phyloP scores from a whole-genome alignment of 805 yeast species.

The Candida andamanensis region DNA sequence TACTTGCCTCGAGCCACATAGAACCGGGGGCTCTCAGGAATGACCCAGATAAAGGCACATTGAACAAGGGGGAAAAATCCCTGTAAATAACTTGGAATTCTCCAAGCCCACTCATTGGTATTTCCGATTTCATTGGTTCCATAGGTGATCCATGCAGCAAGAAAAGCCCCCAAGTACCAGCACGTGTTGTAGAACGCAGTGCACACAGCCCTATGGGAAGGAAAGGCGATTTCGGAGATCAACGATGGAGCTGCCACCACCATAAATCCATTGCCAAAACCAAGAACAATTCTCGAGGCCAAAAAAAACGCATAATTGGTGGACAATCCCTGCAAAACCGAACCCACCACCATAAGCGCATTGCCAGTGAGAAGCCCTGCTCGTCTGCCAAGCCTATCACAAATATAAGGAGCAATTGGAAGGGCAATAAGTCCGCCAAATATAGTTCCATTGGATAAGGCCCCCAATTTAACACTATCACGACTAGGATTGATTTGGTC shows the following conservation, averaged over 20 bases:
- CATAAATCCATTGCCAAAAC: slow-evolving; percentile 40
- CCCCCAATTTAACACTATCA: slow-evolving; percentile 29
- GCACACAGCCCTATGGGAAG: slow-evolving; percentile 36
- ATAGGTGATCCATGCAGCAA: slow-evolving; percentile 48
- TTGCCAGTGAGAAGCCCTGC: slow-evolving; percentile 20
- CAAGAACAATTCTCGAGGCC: slow-evolving; percentile 43
- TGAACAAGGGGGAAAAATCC: slow-evolving; percentile 44
- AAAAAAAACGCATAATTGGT: slow-evolving; percentile 35
- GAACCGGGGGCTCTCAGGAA: slow-evolving; percentile 50
- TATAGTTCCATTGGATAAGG: slow-evolving; percentile 35
- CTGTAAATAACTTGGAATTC: slow-evolving; percentile 51
- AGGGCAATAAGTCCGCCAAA: slow-evolving; percentile 36
- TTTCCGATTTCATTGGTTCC: slow-evolving; percentile 30
- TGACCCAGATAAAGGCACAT: slow-evolving; percentile 25
- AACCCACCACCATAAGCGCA: slow-evolving; percentile 24
- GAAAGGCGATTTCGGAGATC: slow-evolving; percentile 48
- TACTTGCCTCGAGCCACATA: slow-evolving; percentile 35
- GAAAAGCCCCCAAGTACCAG: slow-evolving; percentile 51
- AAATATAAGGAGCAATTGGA: slow-evolving; percentile 19
- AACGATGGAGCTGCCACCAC: slow-evolving; percentile 44
- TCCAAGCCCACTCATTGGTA: slow-evolving; percentile 42
- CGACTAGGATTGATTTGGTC: slow-evolving; percentile 36
- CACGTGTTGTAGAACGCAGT: slow-evolving; percentile 46
- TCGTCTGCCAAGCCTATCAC: slow-evolving; percentile 41
- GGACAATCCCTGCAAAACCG: slow-evolving; percentile 34